Evolutionary conservation across 1,139 yeast species (phyloP), one percentile per base, ranked within the genome.

Genomic region (Magnusiomyces fungicola): DNA sequence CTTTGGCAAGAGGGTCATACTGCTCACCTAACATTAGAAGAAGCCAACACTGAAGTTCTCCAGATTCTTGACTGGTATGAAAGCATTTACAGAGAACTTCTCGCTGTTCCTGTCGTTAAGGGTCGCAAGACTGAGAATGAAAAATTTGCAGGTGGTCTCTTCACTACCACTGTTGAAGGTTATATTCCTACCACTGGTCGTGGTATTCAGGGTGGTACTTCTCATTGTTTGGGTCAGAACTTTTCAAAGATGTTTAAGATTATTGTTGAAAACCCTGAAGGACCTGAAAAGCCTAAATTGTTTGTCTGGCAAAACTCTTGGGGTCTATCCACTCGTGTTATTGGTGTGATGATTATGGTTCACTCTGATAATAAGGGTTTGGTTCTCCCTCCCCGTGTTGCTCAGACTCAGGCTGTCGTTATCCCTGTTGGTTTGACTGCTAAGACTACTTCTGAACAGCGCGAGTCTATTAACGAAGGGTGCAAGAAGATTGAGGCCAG

Each of bases 1-100:
- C 77, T 94, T 69, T 94, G 99, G 99, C 99, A 94, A 74, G 99
- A 94, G 73, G 99, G 99, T 58, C 99, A 94, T 73, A 94, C 98
- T 49, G 98, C 96, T 50, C 96, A 87, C 67, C 78, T 92, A 66
- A 84, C 94, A 52, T 72, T 73, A 58, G 83, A 81, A 53, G 90
- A 78, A 53, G 97, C 98, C 37, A 76, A 78, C 54, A 74, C 73
- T 52, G 98, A 94, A 73, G 98, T 92, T 27, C 68, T 79, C 61
- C 83, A 84, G 68, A 89, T 94, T 63, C 79, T 92, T 66, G 94
- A 87, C 57, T 82, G 80, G 71, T 94, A 94, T 69, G 83, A 84
- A 55, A 80, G 81, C 54, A 77, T 94, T 54, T 94, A 92, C 69
- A 83, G 83, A 70, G 95, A 90, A 60, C 76, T 94, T 64, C 80